Evolutionary conservation across 176 grass and related monocot genomes (phyloP), one percentile per base, ranked within the genome.

Genomic region (Oryza glumipatula): DNA sequence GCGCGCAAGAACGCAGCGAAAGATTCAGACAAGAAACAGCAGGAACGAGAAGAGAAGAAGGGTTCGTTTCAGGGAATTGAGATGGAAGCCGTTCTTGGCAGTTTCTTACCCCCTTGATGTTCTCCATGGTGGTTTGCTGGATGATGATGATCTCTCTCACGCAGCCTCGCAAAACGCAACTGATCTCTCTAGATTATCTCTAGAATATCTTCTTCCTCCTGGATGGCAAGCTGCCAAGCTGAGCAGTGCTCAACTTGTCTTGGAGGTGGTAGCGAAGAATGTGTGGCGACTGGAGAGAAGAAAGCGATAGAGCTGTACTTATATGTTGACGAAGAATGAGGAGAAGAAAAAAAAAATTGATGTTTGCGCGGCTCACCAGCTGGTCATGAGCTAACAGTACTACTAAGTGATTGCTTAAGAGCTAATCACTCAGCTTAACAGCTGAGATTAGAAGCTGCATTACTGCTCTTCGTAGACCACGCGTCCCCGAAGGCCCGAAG

Each of bases 91-190:
- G 56, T 2, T 11, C 41, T 63, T 49, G 91, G 6, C 30, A 32
- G 2, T 45, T 2, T 11, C 41, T 63, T 63, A 96, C 94, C 94
- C 91, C 88, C 80, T 87, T 96, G 16, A 76, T 47, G 84, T 89
- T 93, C 77, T 96, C 94, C 94, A 93, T 96, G 73, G 76, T 15
- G 47, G 12, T 4, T 49, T 96, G 68, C 72, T 49, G 47, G 12
- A 49, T 49, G 19, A 70, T 49, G 54, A 70, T 39, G 81, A 83
- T 78, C 74, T 81, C 38, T 65, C 45, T 47, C 22, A 30, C 19
- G 3, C 21, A 36, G 10, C 61, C 30, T 38, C 49, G 7, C 11
- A 21, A 16, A 11, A 3, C 13, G 4, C 17, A 3, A 2, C 14
- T 67, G 39, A 68, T 76, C 14, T 24, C 6, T 21, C 39, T 41